Base-by-base conservation (phyloP, 2,329 filamentous ascomycete genomes). In the Aureobasidium sp. region DNA sequence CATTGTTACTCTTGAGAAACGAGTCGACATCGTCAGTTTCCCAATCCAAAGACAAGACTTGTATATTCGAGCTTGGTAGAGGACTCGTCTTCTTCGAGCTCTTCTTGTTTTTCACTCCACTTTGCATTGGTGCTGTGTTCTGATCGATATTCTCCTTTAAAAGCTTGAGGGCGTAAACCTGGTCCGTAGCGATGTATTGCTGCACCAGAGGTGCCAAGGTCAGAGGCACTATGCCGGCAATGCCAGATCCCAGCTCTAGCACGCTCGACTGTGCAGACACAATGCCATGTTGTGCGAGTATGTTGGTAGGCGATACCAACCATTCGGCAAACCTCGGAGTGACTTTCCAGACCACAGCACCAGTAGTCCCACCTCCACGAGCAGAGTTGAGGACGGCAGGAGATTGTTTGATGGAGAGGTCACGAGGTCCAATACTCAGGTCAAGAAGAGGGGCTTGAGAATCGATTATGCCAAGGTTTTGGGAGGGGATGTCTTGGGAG, bases 291-390 rank as follows among this genome's bases (percentile, higher is more conserved):
- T 75, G 72, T 75, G 87, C 85, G 52, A 97, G 80, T 0, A 84
- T 73, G 72, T 91, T 91, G 34, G 74, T 70, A 1, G 81, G 74
- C 3, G 81, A 80, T 37, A 85, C 80, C 49, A 97, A 81, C 91
- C 91, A 97, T 66, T 84, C 79, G 25, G 92, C 90, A 70, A 97
- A 86, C 48, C 86, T 79, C 9, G 92, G 91, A 0, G 91, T 93
- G 67, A 96, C 88, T 74, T 89, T 91, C 94, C 94, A 99, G 9
- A 97, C 79, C 20, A 96, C 84, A 70, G 88, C 88, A 49, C 88
- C 87, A 1, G 88, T 91, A 1, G 88, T 91, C 1, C 88, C 88
- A 14, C 82, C 87, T 31, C 84, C 81, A 36, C 91, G 84, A 65
- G 86, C 83, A 1, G 91, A 96, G 1, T 86, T 86, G 41, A 99